Base-by-base conservation (phyloP, 169 alveolate species). In the Cryptosporidium meleagridis region DNA sequence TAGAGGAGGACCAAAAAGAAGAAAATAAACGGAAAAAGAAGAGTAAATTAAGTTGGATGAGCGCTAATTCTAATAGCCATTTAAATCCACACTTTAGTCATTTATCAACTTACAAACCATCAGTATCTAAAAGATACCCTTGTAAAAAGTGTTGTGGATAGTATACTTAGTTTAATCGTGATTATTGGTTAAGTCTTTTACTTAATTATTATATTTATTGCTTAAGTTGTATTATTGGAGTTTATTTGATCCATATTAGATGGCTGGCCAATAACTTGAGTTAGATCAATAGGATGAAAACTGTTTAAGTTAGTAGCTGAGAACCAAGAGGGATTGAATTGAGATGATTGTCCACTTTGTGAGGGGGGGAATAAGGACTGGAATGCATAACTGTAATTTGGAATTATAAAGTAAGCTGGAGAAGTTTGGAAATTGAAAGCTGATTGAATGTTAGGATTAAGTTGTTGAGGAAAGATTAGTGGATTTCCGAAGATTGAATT, bases 81-180 rank as follows among this genome's bases (percentile, higher is more conserved):
- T 31, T 80, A n/a, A 80, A 80, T 51, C 89, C 89, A 41, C 89
- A 80, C 23, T 80, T 80, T 33, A 80, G 89, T 44, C 52, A 80
- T 62, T 37, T 80, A 10, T 59, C 89, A 23, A 44, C 89, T 10
- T 80, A 80, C 35, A 80, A 21, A 45, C 89, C 89, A 12, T 80
- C 89, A 18, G 89, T 59, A 26, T 80, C 89, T 16, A 80, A 65
- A 31, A 80, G 75, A 80, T 62, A 65, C 41, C 69, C 75, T 7
- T 80, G 89, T 33, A 80, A 80, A 29, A 80, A 80, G 26, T 80
- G 89, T 29, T 80, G 89, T 33, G 75, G 89, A 18, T 41, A 80
- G 18, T 51, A n/a, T 37, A 55, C 23, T 12, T 55, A 23, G 35
- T 55, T 0, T 23, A 55, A 55, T n/a, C 67, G 7, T 16, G 21